A percentile compares a stretch with the other conserved stretches of the same genome.
Evolutionary conservation across 129 eudicot species (phyloP).

Genomic region (Flaveria linearis): DNA sequence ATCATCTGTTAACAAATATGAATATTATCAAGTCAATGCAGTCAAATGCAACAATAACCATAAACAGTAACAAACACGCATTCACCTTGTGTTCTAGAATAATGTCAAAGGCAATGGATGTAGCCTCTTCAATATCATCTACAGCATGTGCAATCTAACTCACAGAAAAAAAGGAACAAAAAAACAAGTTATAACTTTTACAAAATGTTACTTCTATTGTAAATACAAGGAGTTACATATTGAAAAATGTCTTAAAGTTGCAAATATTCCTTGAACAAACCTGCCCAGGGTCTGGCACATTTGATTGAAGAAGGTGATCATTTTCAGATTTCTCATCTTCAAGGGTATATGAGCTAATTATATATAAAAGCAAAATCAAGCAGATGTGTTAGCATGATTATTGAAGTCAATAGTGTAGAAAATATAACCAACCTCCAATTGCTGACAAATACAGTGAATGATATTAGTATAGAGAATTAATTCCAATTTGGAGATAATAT

Average conservation of each 20-base stretch:
- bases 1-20: constrained; percentile 58
- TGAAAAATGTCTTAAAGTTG: not conserved
- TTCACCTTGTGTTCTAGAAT: constrained; percentile 72
- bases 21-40: not conserved
- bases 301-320: constrained; percentile 53
- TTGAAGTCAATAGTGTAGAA: no score
- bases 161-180: not conserved
- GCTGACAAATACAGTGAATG: no score
- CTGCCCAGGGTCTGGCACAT: constrained; percentile 69
- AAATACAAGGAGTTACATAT: constrained; percentile 7
- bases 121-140: constrained; percentile 94
- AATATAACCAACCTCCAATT: no score
- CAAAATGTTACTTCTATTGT: constrained; percentile 17
- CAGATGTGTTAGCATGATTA: not conserved
- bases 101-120: constrained; percentile 72
- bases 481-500: not conserved
- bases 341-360: constrained; percentile 65
- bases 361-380: constrained; percentile 20
- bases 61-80: constrained; percentile 25
- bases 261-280: constrained; percentile 34
- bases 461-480: not conserved
- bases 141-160: constrained; percentile 77
- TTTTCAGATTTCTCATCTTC: constrained; percentile 68
- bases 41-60: constrained; percentile 2
- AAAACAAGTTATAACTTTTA: not conserved